A percentile compares a stretch with the other conserved stretches of the same genome.
Conservation (phyloP, 2,329 filamentous ascomycete genomes). For the Aureobasidium lini region DNA sequence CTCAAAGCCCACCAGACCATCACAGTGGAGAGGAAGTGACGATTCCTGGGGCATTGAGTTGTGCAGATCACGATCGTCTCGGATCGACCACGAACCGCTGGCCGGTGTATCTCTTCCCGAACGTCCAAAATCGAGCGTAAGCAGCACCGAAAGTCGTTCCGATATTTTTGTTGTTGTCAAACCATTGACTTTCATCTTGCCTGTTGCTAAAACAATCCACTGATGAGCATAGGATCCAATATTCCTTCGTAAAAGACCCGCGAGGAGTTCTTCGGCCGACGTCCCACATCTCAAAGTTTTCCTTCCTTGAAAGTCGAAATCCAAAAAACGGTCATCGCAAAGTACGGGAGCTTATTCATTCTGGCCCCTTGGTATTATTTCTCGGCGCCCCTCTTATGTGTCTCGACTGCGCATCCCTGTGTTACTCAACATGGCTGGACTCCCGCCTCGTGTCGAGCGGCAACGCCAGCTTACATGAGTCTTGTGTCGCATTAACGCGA, state of each 20-base stretch:
- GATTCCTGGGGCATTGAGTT: background rate
- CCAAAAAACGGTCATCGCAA: background rate
- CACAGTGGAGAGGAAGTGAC: background rate
- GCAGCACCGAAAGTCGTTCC: background rate
- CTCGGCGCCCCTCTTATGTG: background rate
- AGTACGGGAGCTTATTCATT: background rate
- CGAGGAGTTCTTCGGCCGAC: background rate
- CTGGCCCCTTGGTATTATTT: too few relatives aligned
- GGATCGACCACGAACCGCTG: background rate
- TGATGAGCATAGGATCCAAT: background rate
- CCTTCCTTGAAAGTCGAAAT: background rate
- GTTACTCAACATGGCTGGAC: background rate
- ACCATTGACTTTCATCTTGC: background rate
- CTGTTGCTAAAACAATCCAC: background rate
- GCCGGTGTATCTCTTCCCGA: background rate
- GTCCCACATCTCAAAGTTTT: background rate
- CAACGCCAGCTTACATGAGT: background rate
- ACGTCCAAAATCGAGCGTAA: background rate
- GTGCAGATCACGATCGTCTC: background rate
- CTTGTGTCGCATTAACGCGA: background rate
- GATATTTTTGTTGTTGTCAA: background rate
- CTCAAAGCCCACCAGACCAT: background rate
- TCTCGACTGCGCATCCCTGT: background rate
- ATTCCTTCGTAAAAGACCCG: background rate
- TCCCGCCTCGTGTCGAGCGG: background rate